Conservation (phyloP, 371 early-diverging fungal genomes). For the Sanchytrium tribonematis region DNA sequence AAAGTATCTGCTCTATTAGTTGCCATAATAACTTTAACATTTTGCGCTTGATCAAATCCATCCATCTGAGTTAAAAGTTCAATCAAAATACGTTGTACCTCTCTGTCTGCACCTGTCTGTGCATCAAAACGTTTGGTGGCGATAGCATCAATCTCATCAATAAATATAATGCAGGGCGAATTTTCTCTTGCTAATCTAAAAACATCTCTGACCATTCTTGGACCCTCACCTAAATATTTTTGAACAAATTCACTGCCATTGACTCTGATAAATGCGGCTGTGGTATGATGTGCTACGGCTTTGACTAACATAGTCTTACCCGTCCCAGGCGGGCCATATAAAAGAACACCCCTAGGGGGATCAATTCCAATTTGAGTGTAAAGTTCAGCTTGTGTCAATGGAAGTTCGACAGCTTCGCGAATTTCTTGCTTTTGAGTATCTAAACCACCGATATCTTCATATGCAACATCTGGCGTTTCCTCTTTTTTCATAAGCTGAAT, state of each 20-base stretch:
- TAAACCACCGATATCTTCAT: conserved; percentile 98
- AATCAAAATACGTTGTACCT: conserved; percentile 96
- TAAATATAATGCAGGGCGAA: conserved; percentile 19
- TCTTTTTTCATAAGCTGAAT: conserved; percentile 14
- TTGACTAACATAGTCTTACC: conserved; percentile 97
- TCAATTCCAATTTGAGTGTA: conserved; percentile 90
- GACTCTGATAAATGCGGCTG: conserved; percentile 17
- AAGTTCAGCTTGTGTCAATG: conserved; percentile 81
- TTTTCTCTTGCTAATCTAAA: conserved; percentile 44
- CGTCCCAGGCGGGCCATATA: conserved; percentile 97
- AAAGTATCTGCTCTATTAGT: conserved; percentile 98
- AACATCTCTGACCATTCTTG: conserved; percentile 24
- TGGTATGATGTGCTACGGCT: conserved; percentile 54
- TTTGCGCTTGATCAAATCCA: conserved; percentile 94
- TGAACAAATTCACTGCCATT: conserved; percentile 21
- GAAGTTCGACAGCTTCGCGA: conserved; percentile 89
- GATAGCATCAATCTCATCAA: conserved; percentile 26
- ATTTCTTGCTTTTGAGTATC: conserved; percentile 88
- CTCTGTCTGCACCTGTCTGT: conserved; percentile 97
- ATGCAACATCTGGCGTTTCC: conserved; percentile 52
- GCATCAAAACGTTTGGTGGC: conserved; percentile 97
- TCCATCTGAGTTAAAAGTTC: conserved; percentile 99
- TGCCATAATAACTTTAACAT: conserved; percentile 99
- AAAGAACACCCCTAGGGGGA: conserved; percentile 53
- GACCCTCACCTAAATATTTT: conserved; percentile 18